Conservation (phyloP, 768 basidiomycete species). For the Tricholoma matsutake region DNA sequence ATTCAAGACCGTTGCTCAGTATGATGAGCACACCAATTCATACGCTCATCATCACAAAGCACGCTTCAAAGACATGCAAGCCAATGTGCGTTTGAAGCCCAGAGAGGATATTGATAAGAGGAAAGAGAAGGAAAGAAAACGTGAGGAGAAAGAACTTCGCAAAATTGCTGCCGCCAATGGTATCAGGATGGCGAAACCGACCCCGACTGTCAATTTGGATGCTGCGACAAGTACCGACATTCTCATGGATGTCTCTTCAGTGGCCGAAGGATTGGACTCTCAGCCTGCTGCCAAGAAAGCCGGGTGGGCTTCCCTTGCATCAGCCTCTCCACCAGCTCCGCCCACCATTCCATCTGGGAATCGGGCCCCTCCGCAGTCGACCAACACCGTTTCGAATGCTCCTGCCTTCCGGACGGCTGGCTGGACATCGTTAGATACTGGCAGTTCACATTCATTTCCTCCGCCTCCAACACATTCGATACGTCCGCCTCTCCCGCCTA, state of each 20-base stretch:
- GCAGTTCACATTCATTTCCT: conserved; percentile 29
- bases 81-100: conserved; percentile 60
- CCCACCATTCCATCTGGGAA: conserved; percentile 9
- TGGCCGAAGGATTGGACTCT: conserved; percentile 15
- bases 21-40: conserved; percentile 88
- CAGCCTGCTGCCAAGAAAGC: conserved; percentile 39
- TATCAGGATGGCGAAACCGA: conserved; percentile 59
- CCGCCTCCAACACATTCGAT: conserved; percentile 1
- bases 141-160: conserved; percentile 81
- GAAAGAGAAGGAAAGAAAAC: conserved; percentile 82
- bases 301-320: conserved; percentile 48
- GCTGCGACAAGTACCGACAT: conserved; percentile 20
- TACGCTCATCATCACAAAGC: conserved; percentile 87
- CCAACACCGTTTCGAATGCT: conserved; percentile 23
- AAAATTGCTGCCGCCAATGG: conserved; percentile 83
- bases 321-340: conserved; percentile 15
- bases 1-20: conserved; percentile 82
- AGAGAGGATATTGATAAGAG: conserved; percentile 69
- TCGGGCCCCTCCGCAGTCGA: conserved; percentile 10
- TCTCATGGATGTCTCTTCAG: conserved; percentile 26
- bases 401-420: conserved; percentile 60
- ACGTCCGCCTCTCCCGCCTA: conserved; percentile 18
- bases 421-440: conserved; percentile 64
- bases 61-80: conserved; percentile 80
- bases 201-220: conserved; percentile 18